A percentile compares a stretch with the other conserved stretches of the same genome.
phyloP scores from a whole-genome alignment of 2,329 filamentous ascomycete species.

The Fusarium albosuccineum region DNA sequence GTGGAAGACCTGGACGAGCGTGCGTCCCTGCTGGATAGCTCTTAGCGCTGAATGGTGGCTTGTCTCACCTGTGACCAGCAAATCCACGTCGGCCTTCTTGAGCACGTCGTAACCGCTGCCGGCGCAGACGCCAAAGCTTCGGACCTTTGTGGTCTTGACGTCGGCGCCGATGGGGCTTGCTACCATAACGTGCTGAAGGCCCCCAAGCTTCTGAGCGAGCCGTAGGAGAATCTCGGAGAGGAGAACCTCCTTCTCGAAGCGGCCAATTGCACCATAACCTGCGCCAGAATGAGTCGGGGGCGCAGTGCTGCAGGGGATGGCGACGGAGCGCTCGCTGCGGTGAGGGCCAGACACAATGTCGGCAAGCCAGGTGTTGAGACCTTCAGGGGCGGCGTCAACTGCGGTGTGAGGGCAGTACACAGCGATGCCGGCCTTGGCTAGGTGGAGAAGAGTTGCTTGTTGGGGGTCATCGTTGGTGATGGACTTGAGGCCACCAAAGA shows the following conservation, averaged over 20 bases:
- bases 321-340: conserved; percentile 56
- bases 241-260: conserved; percentile 54
- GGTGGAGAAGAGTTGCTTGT: conserved; percentile 84
- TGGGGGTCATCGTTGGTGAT: conserved; percentile 87
- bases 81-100: conserved; percentile 76
- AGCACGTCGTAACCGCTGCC: conserved; percentile 87
- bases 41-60: conserved; percentile 92
- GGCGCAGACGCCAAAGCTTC: conserved; percentile 86
- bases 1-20: conserved; percentile 89
- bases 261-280: conserved; percentile 67
- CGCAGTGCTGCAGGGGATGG: conserved; percentile 59
- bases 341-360: conserved; percentile 78
- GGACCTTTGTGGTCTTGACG: conserved; percentile 61
- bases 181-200: conserved; percentile 67
- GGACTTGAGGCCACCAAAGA: conserved; percentile 92
- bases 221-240: conserved; percentile 61
- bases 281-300: conserved; percentile 60
- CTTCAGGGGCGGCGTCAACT: conserved; percentile 85
- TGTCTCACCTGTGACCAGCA: conserved; percentile 93
- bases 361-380: conserved; percentile 94
- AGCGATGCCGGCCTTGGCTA: conserved; percentile 89
- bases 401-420: conserved; percentile 98
- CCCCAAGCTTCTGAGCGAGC: conserved; percentile 76
- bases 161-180: conserved; percentile 64
- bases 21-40: conserved; percentile 85